Base-by-base conservation (phyloP, 345 rosid genomes). In the Carallia brachiata region DNA sequence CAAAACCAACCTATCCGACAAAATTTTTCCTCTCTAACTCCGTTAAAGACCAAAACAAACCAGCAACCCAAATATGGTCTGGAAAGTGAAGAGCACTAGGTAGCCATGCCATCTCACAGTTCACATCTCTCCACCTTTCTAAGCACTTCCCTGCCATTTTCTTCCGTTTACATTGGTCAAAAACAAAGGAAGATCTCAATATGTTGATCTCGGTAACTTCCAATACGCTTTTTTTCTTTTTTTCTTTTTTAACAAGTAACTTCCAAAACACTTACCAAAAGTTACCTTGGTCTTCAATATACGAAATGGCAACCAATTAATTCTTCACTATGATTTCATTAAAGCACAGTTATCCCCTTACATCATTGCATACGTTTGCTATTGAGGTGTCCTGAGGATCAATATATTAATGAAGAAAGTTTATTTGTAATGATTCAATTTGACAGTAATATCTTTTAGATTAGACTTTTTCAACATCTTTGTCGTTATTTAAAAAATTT, bases 221-320 rank as follows among this genome's bases (percentile, higher is more conserved):
- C 23, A 23, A 23, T 23, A 0, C 23, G 23, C 23, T 23, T 23
- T 23, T 23, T 23, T 23, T 23, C 23, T 23, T 23, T 23, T 23
- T 23, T 23, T 23, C 0, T 23, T 23, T 23, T 23, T 23, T 23
- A 23, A 23, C 23, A 23, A 23, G 13, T 44, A 44, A 44, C 50
- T 2, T 44, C 5, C 4, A 7, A 39, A 37, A 6, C 30, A 57
- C 30, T 40, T 31, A 19, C 65, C 57, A 32, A 36, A 5, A 19
- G 63, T 12, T 57, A 52, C 34, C 65, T 55, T 61, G 32, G 28
- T 61, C 17, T 67, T 27, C 62, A 69, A 50, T 50, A 69, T 53
- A 69, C 59, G 62, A 69, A 75, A 75, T 37, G 19, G 37, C 2
- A 44, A 12, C 13, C 12, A 44, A 44, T 44, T 36, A 39, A 6